A percentile compares a stretch with the other conserved stretches of the same genome.
These are phyloP conservation scores for Pseudogymnoascus sp. DNA, from an alignment of 2,329 filamentous ascomycete genomes.

Conservation along the genomic window DNA sequence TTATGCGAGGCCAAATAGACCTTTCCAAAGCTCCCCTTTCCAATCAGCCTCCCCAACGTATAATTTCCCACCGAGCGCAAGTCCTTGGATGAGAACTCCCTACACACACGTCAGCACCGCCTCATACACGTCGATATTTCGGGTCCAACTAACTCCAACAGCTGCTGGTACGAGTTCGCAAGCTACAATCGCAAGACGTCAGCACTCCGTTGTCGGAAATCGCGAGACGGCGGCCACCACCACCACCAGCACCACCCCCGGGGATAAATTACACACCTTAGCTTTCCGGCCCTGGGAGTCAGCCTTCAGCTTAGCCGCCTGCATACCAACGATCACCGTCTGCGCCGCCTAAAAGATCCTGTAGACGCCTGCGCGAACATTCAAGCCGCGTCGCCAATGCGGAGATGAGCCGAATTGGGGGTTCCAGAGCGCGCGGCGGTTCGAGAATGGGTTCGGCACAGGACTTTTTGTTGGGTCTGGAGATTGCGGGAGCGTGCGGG, in stretches of 20 bases:
- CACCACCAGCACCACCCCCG: neutral
- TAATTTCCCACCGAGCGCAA: conserved; percentile 93
- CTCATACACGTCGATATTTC: neutral
- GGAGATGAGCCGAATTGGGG: conserved; percentile 10
- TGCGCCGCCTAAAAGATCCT: conserved; percentile 24
- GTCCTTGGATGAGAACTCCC: conserved; percentile 89
- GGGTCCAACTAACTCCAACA: conserved; percentile 69
- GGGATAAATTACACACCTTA: conserved; percentile 37
- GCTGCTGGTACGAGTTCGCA: conserved; percentile 90
- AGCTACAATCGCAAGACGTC: conserved; percentile 53
- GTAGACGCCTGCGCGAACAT: conserved; percentile 24
- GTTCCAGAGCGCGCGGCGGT: neutral
- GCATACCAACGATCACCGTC: conserved; percentile 35
- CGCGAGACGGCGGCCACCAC: neutral
- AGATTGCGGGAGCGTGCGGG: neutral
- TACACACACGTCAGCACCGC: conserved; percentile 35
- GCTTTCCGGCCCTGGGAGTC: conserved; percentile 55
- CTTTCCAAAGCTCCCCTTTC: conserved; percentile 97
- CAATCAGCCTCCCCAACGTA: conserved; percentile 80
- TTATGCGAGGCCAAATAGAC: conserved; percentile 95
- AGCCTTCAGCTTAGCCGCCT: conserved; percentile 48
- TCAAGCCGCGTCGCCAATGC: conserved; percentile 17
- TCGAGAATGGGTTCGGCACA: neutral
- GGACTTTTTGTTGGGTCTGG: neutral
- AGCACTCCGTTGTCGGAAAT: conserved; percentile 26